Percentiles rank a stretch among this genome's conserved stretches.
Evolutionary conservation across 2,329 filamentous ascomycete genomes (phyloP).

Genomic region (Fusarium pseudonygamai): DNA sequence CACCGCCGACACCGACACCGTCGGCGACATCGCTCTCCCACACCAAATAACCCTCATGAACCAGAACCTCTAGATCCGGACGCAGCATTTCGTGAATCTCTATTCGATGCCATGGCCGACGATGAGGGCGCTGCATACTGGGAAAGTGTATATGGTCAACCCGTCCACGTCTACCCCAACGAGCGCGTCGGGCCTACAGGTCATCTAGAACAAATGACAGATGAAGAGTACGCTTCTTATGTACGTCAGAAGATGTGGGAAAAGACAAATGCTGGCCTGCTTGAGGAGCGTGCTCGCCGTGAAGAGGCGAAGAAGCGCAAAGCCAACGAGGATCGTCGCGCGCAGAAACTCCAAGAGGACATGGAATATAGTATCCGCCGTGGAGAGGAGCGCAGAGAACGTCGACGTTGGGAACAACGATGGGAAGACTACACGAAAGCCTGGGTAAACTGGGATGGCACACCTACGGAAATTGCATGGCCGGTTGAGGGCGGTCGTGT

Average conservation of each 20-base stretch:
- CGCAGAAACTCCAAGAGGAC: slow-evolving; percentile 64
- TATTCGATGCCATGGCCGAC: slow-evolving; percentile 97
- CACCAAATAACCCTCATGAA: slow-evolving; percentile 58
- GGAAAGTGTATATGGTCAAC: slow-evolving; percentile 96
- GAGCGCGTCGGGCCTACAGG: slow-evolving; percentile 56
- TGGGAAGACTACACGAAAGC: slow-evolving; percentile 72
- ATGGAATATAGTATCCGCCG: slow-evolving; percentile 75
- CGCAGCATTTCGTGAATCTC: slow-evolving; percentile 86
- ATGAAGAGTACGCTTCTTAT: slow-evolving; percentile 89
- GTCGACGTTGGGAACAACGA: slow-evolving; percentile 63
- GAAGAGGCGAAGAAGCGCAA: slow-evolving; percentile 63
- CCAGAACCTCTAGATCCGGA: slow-evolving; percentile 69
- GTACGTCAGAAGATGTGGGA: slow-evolving; percentile 95
- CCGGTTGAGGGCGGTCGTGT: slow-evolving; percentile 70
- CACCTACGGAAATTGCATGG: slow-evolving; percentile 68
- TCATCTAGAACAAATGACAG: slow-evolving; percentile 83
- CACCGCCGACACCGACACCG: slow-evolving; percentile 47
- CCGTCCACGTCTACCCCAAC: slow-evolving; percentile 81
- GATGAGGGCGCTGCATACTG: slow-evolving; percentile 96
- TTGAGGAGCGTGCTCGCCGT: slow-evolving; percentile 76
- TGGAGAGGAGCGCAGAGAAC: slow-evolving; percentile 69
- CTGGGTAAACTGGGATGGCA: slow-evolving; percentile 69
- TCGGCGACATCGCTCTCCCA: slow-evolving; percentile 54
- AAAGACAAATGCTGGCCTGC: slow-evolving; percentile 84
- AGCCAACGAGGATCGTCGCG: slow-evolving; percentile 60